Percentiles rank a stretch among this genome's conserved stretches.
These are phyloP conservation scores for Pholiota adiposa DNA, from an alignment of 1,284 basidiomycete species.

Conservation along the genomic window DNA sequence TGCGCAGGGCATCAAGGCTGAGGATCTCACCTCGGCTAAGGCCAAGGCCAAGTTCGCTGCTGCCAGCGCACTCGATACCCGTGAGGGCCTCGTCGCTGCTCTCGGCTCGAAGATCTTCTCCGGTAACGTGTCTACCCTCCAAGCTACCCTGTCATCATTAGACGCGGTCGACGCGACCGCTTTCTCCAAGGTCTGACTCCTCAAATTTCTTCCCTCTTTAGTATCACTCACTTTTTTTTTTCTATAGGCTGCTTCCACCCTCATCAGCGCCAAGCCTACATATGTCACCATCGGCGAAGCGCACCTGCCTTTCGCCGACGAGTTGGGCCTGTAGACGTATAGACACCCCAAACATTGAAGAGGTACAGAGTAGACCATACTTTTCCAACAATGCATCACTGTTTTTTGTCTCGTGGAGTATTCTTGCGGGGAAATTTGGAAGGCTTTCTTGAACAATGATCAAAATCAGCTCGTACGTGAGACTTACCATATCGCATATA, in stretches of 20 bases:
- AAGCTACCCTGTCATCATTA: slow-evolving; percentile 58
- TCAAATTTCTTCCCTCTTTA: neutral
- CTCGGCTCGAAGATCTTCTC: slow-evolving; percentile 71
- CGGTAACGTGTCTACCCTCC: slow-evolving; percentile 55
- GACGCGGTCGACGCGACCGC: slow-evolving; percentile 64
- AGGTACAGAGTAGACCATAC: slow-evolving; percentile 15
- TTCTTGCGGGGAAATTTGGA: no score
- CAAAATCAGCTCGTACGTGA: no score
- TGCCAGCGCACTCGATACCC: slow-evolving; percentile 70
- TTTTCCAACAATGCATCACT: slow-evolving; percentile 14
- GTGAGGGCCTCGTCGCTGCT: slow-evolving; percentile 69
- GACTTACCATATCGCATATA: no score
- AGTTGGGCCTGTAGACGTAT: slow-evolving; percentile 76
- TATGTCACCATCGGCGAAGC: slow-evolving; percentile 86
- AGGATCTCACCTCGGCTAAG: slow-evolving; percentile 80
- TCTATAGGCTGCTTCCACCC: slow-evolving; percentile 55
- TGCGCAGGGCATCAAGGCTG: slow-evolving; percentile 56
- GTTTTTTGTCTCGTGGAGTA: slow-evolving; percentile 4
- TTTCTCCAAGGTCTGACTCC: slow-evolving; percentile 62
- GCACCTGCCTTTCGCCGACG: slow-evolving; percentile 82
- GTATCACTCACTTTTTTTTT: slow-evolving; percentile 7
- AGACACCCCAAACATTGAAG: slow-evolving; percentile 9
- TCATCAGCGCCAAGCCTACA: slow-evolving; percentile 79
- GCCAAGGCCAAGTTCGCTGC: slow-evolving; percentile 87
- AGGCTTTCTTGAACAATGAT: no score